These are phyloP conservation scores for Trematosphaeria pertusa DNA, from an alignment of 2,329 filamentous ascomycete genomes.

Conservation along the genomic window DNA sequence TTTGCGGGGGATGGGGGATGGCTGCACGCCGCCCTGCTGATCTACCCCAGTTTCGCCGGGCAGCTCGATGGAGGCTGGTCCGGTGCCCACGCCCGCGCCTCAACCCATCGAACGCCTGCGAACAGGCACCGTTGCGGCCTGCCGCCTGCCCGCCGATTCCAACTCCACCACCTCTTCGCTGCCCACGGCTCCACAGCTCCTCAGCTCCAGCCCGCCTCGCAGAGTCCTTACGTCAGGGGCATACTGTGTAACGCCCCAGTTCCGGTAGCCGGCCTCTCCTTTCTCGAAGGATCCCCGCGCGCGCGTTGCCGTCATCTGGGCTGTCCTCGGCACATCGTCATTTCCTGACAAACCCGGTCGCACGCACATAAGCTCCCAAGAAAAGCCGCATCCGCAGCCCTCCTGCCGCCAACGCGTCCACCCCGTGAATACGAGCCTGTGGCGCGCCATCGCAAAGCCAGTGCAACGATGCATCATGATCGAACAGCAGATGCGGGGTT, in stretches of 20 bases:
- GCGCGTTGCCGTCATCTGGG: neutral
- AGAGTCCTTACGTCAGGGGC: slow-evolving; percentile 6
- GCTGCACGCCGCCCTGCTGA: slow-evolving; percentile 1
- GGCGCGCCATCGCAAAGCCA: slow-evolving; percentile 19
- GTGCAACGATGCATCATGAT: slow-evolving; percentile 16
- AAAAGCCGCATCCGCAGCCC: slow-evolving; percentile 37
- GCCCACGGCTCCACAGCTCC: neutral
- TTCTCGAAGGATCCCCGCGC: neutral
- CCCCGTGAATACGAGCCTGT: slow-evolving; percentile 12
- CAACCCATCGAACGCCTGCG: neutral
- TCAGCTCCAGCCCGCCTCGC: neutral
- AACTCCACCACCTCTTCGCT: neutral
- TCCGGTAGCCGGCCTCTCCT: neutral
- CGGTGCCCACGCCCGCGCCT: neutral
- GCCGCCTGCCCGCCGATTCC: no score
- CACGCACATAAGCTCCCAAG: slow-evolving; percentile 36
- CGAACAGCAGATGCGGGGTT: slow-evolving; percentile 32
- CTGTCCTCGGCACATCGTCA: slow-evolving; percentile 32
- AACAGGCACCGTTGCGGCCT: no score
- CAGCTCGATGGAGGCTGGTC: neutral
- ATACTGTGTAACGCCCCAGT: neutral
- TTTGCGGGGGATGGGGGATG: slow-evolving; percentile 5
- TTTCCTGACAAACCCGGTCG: slow-evolving; percentile 20
- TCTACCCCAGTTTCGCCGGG: neutral
- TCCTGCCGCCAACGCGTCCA: slow-evolving; percentile 5